Percentiles rank a stretch among this genome's conserved stretches.
Conservation (phyloP, 352 stramenopile species). For the Pythium aquatile region DNA sequence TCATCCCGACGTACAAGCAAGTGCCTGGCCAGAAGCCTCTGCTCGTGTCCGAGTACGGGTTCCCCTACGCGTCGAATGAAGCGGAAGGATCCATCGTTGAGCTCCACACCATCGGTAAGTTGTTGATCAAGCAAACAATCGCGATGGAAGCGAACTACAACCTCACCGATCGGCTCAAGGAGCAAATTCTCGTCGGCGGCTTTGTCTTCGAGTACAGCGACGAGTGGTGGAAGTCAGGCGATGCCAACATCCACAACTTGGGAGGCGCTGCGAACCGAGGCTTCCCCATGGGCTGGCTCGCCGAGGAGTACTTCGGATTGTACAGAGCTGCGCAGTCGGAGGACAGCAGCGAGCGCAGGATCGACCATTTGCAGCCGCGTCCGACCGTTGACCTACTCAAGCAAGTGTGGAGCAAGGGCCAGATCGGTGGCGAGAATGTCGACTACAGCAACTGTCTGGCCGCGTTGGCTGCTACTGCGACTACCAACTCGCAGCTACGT, state of each 20-base stretch:
- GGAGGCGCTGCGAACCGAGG: slow-evolving; percentile 40
- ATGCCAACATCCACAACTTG: slow-evolving; percentile 50
- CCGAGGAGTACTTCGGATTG: slow-evolving; percentile 67
- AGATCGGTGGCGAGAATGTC: slow-evolving; percentile 37
- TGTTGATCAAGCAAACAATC: slow-evolving; percentile 44
- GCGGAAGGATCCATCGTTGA: slow-evolving; percentile 38
- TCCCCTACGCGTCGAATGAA: slow-evolving; percentile 53
- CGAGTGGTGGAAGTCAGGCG: slow-evolving; percentile 72
- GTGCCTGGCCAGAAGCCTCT: slow-evolving; percentile 45
- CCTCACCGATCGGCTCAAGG: slow-evolving; percentile 35
- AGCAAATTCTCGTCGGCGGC: slow-evolving; percentile 58
- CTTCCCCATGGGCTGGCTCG: slow-evolving; percentile 63
- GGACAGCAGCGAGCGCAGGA: not conserved
- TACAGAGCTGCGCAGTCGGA: slow-evolving; percentile 24
- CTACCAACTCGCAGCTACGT: slow-evolving; percentile 4
- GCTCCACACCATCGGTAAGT: slow-evolving; percentile 42
- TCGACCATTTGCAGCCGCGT: slow-evolving; percentile 35
- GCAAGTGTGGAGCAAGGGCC: slow-evolving; percentile 39
- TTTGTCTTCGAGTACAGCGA: slow-evolving; percentile 81
- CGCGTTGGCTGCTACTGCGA: not conserved
- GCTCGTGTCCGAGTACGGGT: slow-evolving; percentile 64
- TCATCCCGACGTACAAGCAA: slow-evolving; percentile 51
- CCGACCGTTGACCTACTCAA: slow-evolving; percentile 53
- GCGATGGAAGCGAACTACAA: slow-evolving; percentile 63
- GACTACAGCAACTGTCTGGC: slow-evolving; percentile 35